A percentile compares a stretch with the other conserved stretches of the same genome.
phyloP scores from a whole-genome alignment of 2,329 filamentous ascomycete genomes.

The Xylariaceae sp. region DNA sequence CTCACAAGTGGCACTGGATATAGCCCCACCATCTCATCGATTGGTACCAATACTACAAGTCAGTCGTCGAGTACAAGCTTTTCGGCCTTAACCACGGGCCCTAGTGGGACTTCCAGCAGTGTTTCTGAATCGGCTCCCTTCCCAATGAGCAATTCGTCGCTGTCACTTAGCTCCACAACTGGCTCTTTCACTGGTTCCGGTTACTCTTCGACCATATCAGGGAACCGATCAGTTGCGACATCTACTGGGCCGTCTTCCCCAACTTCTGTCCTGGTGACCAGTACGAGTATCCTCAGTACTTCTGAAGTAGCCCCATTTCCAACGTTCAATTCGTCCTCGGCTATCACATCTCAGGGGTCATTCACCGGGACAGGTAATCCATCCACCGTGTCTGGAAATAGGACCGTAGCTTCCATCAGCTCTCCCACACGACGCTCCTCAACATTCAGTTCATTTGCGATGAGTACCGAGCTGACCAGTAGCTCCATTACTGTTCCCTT shows the following conservation, averaged over 20 bases:
- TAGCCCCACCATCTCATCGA: neutral
- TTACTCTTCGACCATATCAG: no score
- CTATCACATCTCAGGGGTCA: slow-evolving; percentile 8
- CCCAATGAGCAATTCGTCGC: slow-evolving; percentile 16
- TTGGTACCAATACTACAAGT: neutral
- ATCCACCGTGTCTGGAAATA: neutral
- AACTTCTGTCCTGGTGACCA: no score
- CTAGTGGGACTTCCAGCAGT: neutral
- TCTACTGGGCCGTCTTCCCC: no score
- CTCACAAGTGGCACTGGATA: slow-evolving; percentile 1
- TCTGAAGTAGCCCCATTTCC: no score
- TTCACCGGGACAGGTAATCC: neutral
- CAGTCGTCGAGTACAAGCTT: neutral
- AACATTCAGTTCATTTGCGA: neutral
- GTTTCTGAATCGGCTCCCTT: slow-evolving; percentile 10
- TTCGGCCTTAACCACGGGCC: neutral
- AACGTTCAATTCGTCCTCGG: neutral
- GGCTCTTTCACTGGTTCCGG: no score
- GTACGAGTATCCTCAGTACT: no score
- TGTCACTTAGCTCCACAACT: neutral
- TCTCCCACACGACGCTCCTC: neutral
- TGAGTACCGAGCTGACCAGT: neutral
- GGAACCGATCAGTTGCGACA: no score
- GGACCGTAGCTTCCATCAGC: no score
- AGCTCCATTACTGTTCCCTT: slow-evolving; percentile 2